Conservation (phyloP, 2,329 filamentous ascomycete species). For the Trichophyton benhamiae region DNA sequence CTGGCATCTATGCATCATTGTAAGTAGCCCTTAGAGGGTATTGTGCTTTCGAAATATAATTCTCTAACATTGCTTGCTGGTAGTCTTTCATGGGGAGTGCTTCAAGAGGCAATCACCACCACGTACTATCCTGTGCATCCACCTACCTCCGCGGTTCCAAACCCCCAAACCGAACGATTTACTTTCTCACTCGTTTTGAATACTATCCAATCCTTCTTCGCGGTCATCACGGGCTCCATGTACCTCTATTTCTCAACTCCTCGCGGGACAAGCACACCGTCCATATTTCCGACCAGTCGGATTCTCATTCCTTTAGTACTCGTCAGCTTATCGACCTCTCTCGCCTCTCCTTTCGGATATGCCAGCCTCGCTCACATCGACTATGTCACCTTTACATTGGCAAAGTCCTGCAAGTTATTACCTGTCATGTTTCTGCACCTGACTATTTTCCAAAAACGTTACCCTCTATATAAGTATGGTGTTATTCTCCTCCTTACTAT, state of each 20-base stretch:
- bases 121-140: conserved; percentile 60
- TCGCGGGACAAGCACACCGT: conserved; percentile 32
- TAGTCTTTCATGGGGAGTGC: conserved; percentile 86
- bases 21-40: conserved; percentile 31
- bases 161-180: conserved; percentile 54
- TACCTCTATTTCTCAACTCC: conserved; percentile 63
- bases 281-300: conserved; percentile 60
- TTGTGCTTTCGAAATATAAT: not conserved
- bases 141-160: conserved; percentile 33
- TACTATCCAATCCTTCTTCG: conserved; percentile 85
- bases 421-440: conserved; percentile 96
- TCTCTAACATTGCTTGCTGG: not conserved
- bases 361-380: conserved; percentile 86
- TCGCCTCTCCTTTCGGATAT: conserved; percentile 93
- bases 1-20: conserved; percentile 95
- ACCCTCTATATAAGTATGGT: conserved; percentile 91
- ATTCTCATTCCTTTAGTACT: conserved; percentile 71
- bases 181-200: conserved; percentile 91
- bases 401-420: conserved; percentile 97
- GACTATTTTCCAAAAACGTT: conserved; percentile 75
- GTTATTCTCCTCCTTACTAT: conserved; percentile 84
- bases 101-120: conserved; percentile 95
- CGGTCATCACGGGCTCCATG: conserved; percentile 64
- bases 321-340: conserved; percentile 73
- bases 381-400: conserved; percentile 94